Evolutionary conservation across 1,139 yeast genomes (phyloP), one percentile per base, ranked within the genome.

Genomic region (Scheffersomyces cryptocercus): DNA sequence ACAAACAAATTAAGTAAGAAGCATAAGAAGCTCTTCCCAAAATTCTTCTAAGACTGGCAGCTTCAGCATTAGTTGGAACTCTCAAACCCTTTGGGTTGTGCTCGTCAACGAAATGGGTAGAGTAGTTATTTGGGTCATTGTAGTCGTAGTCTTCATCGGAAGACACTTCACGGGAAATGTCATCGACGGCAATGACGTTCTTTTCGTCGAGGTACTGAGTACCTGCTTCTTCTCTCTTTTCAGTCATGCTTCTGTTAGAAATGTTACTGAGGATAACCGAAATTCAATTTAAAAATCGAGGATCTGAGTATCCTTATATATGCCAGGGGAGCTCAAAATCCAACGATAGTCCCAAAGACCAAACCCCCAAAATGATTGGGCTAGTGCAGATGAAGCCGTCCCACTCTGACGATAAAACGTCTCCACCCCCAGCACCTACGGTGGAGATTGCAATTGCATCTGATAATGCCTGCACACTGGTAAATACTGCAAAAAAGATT

Each of bases 1-100:
- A 50, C 13, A 57, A 47, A 44, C 61, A 58, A 33, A 58, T 54
- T 39, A 56, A 48, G 42, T 56, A 56, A 3, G 54, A 44, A 3
- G 54, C 40, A 30, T 48, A 51, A n/a, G 52, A 45, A 1, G 55
- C 53, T 6, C 53, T 46, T 11, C 60, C 59, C 33, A 57, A 46
- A 13, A 54, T 40, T 35, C 59, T 48, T 42, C 62, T 47, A 29
- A 57, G 52, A 7, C 55, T 40, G 3, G 13, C 30, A 2, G 51
- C 33, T 33, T 58, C 62, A 11, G 36, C 43, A 3, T 43, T 37
- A 24, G 59, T 55, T n/a, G 61, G 61, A 29, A 46, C 42, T 37
- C 62, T 44, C 43, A 56, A 53, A 5, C 62, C 62, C 31, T 39
- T 48, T 7, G 62, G 60, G 42, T 58, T 58, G 43, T 39, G 43